Conservation (phyloP, 352 stramenopile genomes). For the Aphanomyces stellatus region DNA sequence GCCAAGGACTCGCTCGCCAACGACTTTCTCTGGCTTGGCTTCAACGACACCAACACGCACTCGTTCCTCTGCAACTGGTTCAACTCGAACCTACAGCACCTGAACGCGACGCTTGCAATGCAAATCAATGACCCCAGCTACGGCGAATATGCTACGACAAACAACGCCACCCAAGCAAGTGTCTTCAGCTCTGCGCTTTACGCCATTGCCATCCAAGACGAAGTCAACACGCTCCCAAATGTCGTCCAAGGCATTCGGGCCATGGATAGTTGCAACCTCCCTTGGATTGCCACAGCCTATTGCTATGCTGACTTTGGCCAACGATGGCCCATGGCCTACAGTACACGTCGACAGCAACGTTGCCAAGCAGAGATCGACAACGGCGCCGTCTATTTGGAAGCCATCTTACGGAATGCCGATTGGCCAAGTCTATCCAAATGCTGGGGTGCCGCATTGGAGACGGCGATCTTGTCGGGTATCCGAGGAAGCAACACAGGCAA, state of each 20-base stretch:
- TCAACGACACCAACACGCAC: conserved; percentile 1
- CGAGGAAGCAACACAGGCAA: neutral
- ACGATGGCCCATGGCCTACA: neutral
- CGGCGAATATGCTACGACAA: no score
- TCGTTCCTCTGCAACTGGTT: conserved; percentile 17
- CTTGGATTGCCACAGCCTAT: conserved; percentile 8
- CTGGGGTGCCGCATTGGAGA: neutral
- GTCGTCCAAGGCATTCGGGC: neutral
- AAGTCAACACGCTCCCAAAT: conserved; percentile 10
- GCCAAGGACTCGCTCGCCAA: neutral
- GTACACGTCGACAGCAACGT: neutral
- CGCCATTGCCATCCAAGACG: neutral
- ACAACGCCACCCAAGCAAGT: neutral
- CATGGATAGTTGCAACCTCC: conserved; percentile 8
- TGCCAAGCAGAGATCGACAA: neutral
- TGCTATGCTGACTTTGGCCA: conserved; percentile 14
- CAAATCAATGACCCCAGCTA: no score
- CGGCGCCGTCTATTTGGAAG: conserved; percentile 10
- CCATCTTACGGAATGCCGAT: neutral
- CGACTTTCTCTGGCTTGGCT: conserved; percentile 5
- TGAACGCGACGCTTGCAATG: no score
- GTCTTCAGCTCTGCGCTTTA: neutral
- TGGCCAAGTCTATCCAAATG: neutral
- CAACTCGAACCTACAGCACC: neutral
- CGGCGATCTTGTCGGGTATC: neutral